Evolutionary conservation across 192 early-diverging fungal species (phyloP).

Genomic region (Mortierella hygrophila): DNA sequence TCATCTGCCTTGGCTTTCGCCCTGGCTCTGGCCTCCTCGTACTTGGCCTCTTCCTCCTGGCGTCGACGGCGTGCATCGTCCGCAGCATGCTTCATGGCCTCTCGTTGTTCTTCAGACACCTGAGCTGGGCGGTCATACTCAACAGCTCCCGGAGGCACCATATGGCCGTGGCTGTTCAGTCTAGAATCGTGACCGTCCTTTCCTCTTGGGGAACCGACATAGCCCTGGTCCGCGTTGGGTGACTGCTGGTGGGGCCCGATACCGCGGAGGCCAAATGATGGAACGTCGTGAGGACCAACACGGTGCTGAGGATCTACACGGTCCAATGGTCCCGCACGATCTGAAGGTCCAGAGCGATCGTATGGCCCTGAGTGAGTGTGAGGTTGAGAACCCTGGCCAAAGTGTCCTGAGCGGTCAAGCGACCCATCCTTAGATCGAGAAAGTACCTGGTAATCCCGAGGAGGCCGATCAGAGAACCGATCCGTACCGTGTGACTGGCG

Average conservation of each 20-base stretch:
- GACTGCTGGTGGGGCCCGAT: background rate
- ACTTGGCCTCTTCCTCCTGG: slow-evolving; percentile 34
- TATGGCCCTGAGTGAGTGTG: background rate
- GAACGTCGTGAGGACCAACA: background rate
- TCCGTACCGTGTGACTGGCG: slow-evolving; percentile 22
- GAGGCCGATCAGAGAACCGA: slow-evolving; percentile 26
- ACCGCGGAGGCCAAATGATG: background rate
- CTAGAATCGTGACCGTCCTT: background rate
- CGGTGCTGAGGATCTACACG: slow-evolving; percentile 12
- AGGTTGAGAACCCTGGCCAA: background rate
- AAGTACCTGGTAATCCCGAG: slow-evolving; percentile 41
- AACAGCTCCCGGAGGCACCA: background rate
- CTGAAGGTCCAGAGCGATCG: background rate
- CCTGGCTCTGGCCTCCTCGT: slow-evolving; percentile 32
- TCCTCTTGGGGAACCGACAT: background rate
- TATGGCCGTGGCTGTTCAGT: background rate
- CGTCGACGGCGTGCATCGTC: slow-evolving; percentile 46
- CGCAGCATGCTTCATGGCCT: slow-evolving; percentile 44
- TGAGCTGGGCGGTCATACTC: slow-evolving; percentile 26
- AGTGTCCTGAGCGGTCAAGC: slow-evolving; percentile 21
- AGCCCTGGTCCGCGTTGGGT: background rate
- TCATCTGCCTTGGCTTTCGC: slow-evolving; percentile 37
- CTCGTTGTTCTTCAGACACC: slow-evolving; percentile 38
- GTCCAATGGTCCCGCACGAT: slow-evolving; percentile 12
- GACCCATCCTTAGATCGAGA: slow-evolving; percentile 32